phyloP scores from a whole-genome alignment of 1,139 yeast genomes.

The Protomyces macrosporus region DNA sequence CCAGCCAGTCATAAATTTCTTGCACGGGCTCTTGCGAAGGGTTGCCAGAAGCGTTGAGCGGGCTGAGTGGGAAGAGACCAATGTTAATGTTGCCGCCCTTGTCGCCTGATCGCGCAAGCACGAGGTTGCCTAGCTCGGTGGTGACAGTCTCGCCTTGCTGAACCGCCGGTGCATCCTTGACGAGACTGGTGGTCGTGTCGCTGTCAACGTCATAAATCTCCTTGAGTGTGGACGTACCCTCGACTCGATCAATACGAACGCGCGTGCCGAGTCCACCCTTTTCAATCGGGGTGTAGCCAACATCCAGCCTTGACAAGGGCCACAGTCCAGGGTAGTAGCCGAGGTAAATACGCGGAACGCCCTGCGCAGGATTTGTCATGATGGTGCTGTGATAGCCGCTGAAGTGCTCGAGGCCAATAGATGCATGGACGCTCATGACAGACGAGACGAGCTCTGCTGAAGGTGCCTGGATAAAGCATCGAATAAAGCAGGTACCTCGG shows the following conservation, averaged over 20 bases:
- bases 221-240: not conserved
- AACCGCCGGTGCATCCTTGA: constrained; percentile 21
- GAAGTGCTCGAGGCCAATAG: constrained; percentile 17
- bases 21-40: constrained; percentile 12
- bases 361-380: constrained; percentile 20
- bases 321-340: constrained; percentile 20
- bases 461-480: constrained; percentile 20
- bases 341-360: constrained; percentile 7
- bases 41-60: not conserved
- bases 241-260: not conserved
- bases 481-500: constrained; percentile 20
- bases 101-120: constrained; percentile 33
- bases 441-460: constrained; percentile 11
- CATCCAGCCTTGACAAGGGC: constrained; percentile 2
- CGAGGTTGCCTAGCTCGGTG: constrained; percentile 29
- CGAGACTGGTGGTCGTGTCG: not conserved
- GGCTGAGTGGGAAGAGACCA: constrained; percentile 31
- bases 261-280: not conserved
- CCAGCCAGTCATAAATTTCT: constrained; percentile 33
- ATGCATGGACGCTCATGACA: constrained; percentile 5
- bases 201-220: constrained; percentile 28
- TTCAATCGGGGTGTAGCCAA: not conserved
- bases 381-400: constrained; percentile 15
- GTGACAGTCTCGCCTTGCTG: constrained; percentile 29
- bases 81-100: constrained; percentile 32